Percentiles rank a stretch among this genome's conserved stretches.
phyloP scores from a whole-genome alignment of 139 green algal genomes.

The Chlorella sp. region DNA sequence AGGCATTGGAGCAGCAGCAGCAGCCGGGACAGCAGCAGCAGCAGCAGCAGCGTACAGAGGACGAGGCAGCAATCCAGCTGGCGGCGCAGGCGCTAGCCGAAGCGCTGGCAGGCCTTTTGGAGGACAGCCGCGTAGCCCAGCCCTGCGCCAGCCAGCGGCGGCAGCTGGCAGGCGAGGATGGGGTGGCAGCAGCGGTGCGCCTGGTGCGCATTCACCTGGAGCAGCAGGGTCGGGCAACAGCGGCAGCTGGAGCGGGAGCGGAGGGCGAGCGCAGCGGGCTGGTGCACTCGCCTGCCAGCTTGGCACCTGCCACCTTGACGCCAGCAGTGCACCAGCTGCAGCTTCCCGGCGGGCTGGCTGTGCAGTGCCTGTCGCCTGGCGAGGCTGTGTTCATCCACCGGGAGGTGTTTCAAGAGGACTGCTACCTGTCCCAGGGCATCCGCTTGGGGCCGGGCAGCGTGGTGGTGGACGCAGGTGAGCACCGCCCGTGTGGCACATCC shows the following conservation, averaged over 20 bases:
- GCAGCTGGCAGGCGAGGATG: constrained; percentile 17
- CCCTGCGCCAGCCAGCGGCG: neutral
- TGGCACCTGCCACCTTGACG: neutral
- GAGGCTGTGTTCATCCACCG: constrained; percentile 27
- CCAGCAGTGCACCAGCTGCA: neutral
- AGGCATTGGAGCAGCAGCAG: neutral
- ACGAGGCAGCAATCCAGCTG: neutral
- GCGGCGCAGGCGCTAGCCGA: neutral
- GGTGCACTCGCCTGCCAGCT: neutral
- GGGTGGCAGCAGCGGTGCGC: neutral
- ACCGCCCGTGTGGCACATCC: neutral
- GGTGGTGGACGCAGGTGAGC: constrained; percentile 39
- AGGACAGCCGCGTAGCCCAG: neutral
- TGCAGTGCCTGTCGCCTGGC: neutral
- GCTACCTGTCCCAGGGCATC: constrained; percentile 38
- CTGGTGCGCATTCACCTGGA: neutral
- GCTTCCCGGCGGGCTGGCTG: constrained; percentile 16
- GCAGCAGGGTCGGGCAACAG: neutral
- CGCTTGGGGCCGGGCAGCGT: constrained; percentile 2
- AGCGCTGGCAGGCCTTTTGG: neutral
- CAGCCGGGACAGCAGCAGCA: neutral
- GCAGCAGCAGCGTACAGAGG: neutral
- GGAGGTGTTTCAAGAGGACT: constrained; percentile 29
- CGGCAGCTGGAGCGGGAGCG: neutral
- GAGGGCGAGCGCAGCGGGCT: neutral